Evolutionary conservation across 2,329 filamentous ascomycete genomes (phyloP), one percentile per base, ranked within the genome.

Genomic region (Lecanicillium sp.): DNA sequence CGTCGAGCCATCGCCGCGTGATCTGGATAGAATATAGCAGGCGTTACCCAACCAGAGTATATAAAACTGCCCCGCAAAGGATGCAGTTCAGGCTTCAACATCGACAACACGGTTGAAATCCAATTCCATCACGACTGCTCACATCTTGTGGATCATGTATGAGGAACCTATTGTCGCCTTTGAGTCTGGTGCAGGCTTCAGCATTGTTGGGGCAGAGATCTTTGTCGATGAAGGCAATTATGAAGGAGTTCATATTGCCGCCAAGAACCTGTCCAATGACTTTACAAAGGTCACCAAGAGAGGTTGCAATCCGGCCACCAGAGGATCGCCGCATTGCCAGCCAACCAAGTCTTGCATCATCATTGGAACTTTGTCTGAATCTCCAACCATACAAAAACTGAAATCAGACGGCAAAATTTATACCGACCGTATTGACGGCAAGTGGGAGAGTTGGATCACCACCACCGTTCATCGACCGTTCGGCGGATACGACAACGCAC

Each of bases 371-470:
- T 29, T 49, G 4, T 33, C 46, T 10, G 33, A 49, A 12, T 56
- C 53, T 3, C 40, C 45, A 1, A 44, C 46, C 2, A 40, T 56
- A 13, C 43, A 35, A 13, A 33, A 42, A 2, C 29, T 56, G 4
- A 39, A 42, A 13, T 31, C 42, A 2, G 40, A 36, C 5, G 44
- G 43, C 11, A 53, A 49, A 19, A 37, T 57, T 25, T 47, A 55
- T 12, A 17, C 43, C 2, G 40, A 46, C 7, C 43, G 33, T 14
- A 47, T 58, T 20, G 31, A 41, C 2, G 72, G 72, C 0, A 66
- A 71, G 46, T 78, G 74, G 74, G 74, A 79, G 46, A 65, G 72
- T 1, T 77, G 71, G 50, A 56, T 65, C 12, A 74, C 69, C 14
- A 52, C 59, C 1, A 46, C 74, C 2, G 62, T 78, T 1, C 48